Conservation (phyloP, 139 green algal genomes). For the Chlorella sp. region DNA sequence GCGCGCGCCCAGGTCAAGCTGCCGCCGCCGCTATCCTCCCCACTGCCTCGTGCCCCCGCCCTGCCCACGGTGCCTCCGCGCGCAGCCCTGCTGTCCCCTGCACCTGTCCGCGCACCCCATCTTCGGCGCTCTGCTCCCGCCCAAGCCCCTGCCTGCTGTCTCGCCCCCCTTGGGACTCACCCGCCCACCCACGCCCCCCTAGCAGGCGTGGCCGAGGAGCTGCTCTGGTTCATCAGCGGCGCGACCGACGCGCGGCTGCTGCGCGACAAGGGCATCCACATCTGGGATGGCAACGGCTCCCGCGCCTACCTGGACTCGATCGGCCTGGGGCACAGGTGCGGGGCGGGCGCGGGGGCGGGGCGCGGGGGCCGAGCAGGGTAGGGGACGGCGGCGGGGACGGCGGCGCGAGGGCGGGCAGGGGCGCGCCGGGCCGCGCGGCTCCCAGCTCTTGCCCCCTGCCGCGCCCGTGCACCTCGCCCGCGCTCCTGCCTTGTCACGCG, state of each 20-base stretch:
- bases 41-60: background rate
- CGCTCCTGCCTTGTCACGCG: too few species aligned
- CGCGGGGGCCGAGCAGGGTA: too few species aligned
- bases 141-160: too few species aligned
- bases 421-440: too few species aligned
- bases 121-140: too few species aligned
- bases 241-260: slow-evolving; percentile 85
- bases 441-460: too few species aligned
- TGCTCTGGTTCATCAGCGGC: slow-evolving; percentile 98
- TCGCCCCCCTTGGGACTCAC: too few species aligned
- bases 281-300: slow-evolving; percentile 97
- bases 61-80: background rate
- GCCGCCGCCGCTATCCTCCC: background rate
- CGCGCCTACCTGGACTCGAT: slow-evolving; percentile 71
- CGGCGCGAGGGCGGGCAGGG: too few species aligned
- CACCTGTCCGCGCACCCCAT: too few species aligned
- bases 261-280: slow-evolving; percentile 87
- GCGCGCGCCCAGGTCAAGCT: background rate
- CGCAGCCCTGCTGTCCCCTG: background rate
- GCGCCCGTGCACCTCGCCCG: too few species aligned
- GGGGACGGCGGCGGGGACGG: too few species aligned
- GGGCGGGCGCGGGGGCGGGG: too few species aligned
- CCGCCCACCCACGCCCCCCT: background rate
- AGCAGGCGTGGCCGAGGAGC: slow-evolving; percentile 94
- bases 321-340: slow-evolving; percentile 54